Evolutionary conservation across 2,329 filamentous ascomycete species (phyloP).

Genomic region (Sporothrix variecibatus): DNA sequence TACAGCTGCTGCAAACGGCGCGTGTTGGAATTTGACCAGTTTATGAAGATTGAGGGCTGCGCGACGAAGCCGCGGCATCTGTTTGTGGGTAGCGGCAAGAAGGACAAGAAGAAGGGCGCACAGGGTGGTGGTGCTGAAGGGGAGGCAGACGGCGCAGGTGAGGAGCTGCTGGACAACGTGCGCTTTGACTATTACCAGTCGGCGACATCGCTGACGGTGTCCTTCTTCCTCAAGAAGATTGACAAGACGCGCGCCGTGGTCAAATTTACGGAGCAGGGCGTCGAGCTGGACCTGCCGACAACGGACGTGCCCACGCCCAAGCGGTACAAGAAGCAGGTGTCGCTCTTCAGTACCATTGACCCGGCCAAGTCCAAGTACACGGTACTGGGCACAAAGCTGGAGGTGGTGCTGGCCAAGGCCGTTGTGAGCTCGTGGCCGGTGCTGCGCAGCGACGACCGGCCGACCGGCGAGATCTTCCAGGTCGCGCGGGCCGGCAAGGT

Average conservation of each 20-base stretch:
- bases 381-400: conserved; percentile 86
- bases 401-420: conserved; percentile 71
- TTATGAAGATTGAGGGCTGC: conserved; percentile 93
- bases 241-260: conserved; percentile 77
- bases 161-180: conserved; percentile 74
- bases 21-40: conserved; percentile 96
- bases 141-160: conserved; percentile 37
- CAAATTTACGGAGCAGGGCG: conserved; percentile 61
- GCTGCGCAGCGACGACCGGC: conserved; percentile 72
- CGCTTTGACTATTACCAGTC: conserved; percentile 96
- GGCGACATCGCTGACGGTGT: conserved; percentile 77
- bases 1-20: conserved; percentile 96
- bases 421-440: conserved; percentile 84
- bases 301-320: conserved; percentile 69
- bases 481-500: conserved; percentile 71
- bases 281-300: conserved; percentile 83
- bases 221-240: conserved; percentile 96
- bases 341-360: conserved; percentile 77
- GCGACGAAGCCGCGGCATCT: conserved; percentile 78
- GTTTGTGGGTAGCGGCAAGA: conserved; percentile 77
- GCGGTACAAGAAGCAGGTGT: conserved; percentile 72
- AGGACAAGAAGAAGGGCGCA: conserved; percentile 48
- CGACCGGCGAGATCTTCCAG: conserved; percentile 79
- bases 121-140: conserved; percentile 24
- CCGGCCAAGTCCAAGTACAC: conserved; percentile 73